Evolutionary conservation across 352 stramenopile species (phyloP).

Genomic region (Elongisporangium prolatum): DNA sequence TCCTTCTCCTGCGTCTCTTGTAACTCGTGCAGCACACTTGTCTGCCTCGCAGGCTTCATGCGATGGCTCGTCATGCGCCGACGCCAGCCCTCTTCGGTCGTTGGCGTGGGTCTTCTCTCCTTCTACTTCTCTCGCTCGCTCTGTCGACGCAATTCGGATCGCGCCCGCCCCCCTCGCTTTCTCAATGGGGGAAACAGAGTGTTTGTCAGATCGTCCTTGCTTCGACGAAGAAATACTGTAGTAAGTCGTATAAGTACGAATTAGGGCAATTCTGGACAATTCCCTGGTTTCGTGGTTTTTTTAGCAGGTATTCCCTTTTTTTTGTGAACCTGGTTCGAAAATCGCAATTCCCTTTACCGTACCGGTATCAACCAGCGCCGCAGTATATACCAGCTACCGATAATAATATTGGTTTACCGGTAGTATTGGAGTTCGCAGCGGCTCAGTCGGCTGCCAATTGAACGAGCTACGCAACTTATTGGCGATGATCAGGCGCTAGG

Average conservation of each 20-base stretch:
- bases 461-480: too few relatives aligned
- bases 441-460: too few relatives aligned
- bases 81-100: neutral
- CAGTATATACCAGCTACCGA: too few relatives aligned
- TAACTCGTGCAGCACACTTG: conserved; percentile 75
- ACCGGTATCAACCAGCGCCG: too few relatives aligned
- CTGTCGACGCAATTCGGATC: neutral
- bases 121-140: neutral
- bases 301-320: too few relatives aligned
- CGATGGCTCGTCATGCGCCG: conserved; percentile 20
- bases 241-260: neutral
- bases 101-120: neutral
- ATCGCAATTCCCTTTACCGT: too few relatives aligned
- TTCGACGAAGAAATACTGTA: neutral
- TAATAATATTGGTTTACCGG: too few relatives aligned
- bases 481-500: too few relatives aligned
- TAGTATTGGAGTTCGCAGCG: too few relatives aligned
- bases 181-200: neutral
- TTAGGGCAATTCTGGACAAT: neutral
- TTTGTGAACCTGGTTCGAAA: too few relatives aligned
- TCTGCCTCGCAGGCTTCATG: conserved; percentile 38
- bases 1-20: conserved; percentile 77
- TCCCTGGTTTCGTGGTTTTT: too few relatives aligned
- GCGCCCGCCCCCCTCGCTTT: neutral
- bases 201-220: neutral